phyloP scores from a whole-genome alignment of 1,284 basidiomycete genomes.

The Violaceomyces palustris region DNA sequence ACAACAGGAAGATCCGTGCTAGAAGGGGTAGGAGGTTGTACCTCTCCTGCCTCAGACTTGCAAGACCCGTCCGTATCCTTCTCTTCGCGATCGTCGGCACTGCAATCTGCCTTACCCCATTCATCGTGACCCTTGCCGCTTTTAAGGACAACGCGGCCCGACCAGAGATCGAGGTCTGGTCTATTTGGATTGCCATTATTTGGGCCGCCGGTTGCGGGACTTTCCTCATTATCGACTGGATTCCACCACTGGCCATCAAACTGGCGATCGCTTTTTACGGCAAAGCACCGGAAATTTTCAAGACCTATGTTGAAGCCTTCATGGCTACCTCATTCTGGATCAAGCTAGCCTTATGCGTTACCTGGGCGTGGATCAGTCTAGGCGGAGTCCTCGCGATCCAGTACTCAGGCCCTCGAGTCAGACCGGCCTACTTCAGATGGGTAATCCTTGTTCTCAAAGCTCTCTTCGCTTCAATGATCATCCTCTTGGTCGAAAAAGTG shows the following conservation, averaged over 20 bases:
- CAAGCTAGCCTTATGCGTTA: constrained; percentile 45
- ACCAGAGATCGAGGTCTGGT: constrained; percentile 38
- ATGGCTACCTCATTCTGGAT: constrained; percentile 38
- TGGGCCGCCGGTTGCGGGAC: constrained; percentile 43
- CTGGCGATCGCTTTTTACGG: constrained; percentile 43
- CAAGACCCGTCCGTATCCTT: constrained; percentile 44
- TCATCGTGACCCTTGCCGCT: constrained; percentile 41
- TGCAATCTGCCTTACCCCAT: constrained; percentile 36
- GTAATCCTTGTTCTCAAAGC: constrained; percentile 31
- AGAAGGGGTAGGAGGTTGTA: constrained; percentile 39
- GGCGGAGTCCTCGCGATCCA: constrained; percentile 37
- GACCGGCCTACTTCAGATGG: constrained; percentile 35
- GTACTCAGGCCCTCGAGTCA: constrained; percentile 7
- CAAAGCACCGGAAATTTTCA: constrained; percentile 39
- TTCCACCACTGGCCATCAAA: constrained; percentile 31
- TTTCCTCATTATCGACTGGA: constrained; percentile 40
- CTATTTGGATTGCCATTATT: constrained; percentile 49
- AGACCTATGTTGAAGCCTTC: constrained; percentile 39
- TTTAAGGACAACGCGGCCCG: constrained; percentile 20
- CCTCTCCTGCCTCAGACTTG: constrained; percentile 35
- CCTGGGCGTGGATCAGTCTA: constrained; percentile 50
- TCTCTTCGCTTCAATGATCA: constrained; percentile 42
- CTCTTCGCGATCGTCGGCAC: constrained; percentile 40
- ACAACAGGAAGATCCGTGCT: constrained; percentile 21
- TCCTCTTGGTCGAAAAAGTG: constrained; percentile 43